phyloP scores from a whole-genome alignment of 108 stramenopile genomes.

The Pseudonitzschia multiseries region DNA sequence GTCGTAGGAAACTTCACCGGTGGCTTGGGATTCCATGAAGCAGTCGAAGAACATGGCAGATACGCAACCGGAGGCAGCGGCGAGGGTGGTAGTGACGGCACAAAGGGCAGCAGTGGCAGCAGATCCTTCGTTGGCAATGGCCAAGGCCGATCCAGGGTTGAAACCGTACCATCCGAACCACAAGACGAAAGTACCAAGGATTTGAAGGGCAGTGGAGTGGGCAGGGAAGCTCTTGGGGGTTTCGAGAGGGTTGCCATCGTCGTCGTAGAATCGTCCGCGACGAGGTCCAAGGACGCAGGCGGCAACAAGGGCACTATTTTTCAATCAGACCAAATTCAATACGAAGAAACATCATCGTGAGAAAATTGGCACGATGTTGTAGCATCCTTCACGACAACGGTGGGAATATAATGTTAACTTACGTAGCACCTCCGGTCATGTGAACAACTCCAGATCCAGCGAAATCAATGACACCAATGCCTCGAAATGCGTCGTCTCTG shows the following conservation, averaged over 20 bases:
- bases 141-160: constrained; percentile 84
- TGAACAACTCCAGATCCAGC: constrained; percentile 95
- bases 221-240: constrained; percentile 59
- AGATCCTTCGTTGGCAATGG: constrained; percentile 56
- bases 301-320: constrained; percentile 63
- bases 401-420: background rate
- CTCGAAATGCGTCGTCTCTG: constrained; percentile 50
- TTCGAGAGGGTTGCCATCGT: constrained; percentile 73
- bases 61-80: constrained; percentile 73
- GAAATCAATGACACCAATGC: constrained; percentile 86
- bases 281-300: constrained; percentile 85
- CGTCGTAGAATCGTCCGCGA: constrained; percentile 83
- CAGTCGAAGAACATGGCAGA: constrained; percentile 77
- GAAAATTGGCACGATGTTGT: background rate
- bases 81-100: constrained; percentile 92
- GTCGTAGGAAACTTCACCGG: constrained; percentile 74
- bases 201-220: constrained; percentile 74
- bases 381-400: background rate
- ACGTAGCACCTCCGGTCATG: constrained; percentile 86
- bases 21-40: constrained; percentile 36
- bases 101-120: constrained; percentile 61
- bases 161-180: constrained; percentile 96
- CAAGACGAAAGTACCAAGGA: constrained; percentile 83
- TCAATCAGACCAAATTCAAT: background rate
- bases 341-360: background rate